Percentiles rank a stretch among this genome's conserved stretches.
These are phyloP conservation scores for Fusarium sororula DNA, from an alignment of 2,329 filamentous ascomycete species.

Conservation along the genomic window DNA sequence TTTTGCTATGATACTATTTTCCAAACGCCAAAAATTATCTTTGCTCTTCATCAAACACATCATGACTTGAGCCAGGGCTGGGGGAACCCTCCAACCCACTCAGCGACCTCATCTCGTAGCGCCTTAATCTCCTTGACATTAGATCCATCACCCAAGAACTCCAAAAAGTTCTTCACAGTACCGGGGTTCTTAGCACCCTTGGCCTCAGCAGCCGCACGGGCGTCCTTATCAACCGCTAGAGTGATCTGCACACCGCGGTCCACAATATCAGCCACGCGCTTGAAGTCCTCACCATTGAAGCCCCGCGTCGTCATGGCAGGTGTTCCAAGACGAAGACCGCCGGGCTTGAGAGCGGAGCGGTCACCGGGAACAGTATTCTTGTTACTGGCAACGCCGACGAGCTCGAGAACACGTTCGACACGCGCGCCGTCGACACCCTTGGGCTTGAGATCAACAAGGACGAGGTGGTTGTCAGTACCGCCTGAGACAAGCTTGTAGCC, in stretches of 20 bases:
- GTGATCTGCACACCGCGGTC: constrained; percentile 82
- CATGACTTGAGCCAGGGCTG: constrained; percentile 44
- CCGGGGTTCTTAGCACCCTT: constrained; percentile 71
- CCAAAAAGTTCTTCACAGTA: constrained; percentile 71
- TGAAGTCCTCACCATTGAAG: constrained; percentile 85
- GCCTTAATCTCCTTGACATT: constrained; percentile 72
- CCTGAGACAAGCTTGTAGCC: constrained; percentile 89
- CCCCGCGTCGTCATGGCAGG: constrained; percentile 96
- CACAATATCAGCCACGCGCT: constrained; percentile 81
- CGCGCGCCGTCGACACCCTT: constrained; percentile 86
- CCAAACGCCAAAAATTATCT: constrained; percentile 20
- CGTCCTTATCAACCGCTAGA: constrained; percentile 74
- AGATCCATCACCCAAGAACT: constrained; percentile 72
- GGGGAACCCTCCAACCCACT: constrained; percentile 68
- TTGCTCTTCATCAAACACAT: constrained; percentile 9
- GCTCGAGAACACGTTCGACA: constrained; percentile 86
- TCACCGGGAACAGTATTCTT: constrained; percentile 98
- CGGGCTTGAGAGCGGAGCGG: constrained; percentile 88
- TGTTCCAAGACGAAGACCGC: constrained; percentile 88
- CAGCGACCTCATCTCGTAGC: constrained; percentile 72
- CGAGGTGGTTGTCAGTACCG: constrained; percentile 95
- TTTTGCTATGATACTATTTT: constrained; percentile 11
- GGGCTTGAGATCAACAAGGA: constrained; percentile 87
- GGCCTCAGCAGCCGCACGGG: constrained; percentile 70
- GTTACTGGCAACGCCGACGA: constrained; percentile 92